These are phyloP conservation scores for Cyclotella cryptica DNA, from an alignment of 108 stramenopile genomes.

Conservation along the genomic window DNA sequence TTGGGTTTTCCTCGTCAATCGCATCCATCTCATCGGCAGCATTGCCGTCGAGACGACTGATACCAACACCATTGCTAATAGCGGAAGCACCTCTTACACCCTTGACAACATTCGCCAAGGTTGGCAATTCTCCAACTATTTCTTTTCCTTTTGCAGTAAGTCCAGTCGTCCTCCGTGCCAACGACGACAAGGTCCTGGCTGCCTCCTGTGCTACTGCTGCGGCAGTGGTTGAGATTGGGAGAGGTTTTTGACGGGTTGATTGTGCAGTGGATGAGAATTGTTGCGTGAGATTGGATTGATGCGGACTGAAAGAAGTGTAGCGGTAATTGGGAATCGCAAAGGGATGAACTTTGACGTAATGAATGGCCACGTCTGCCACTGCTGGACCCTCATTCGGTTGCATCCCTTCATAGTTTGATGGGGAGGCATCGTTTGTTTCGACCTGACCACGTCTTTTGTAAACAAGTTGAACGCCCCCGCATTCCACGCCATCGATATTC, in stretches of 20 bases:
- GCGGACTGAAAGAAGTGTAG: neutral
- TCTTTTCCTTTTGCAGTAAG: slow-evolving; percentile 12
- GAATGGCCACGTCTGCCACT: slow-evolving; percentile 72
- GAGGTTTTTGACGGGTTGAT: neutral
- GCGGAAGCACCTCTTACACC: neutral
- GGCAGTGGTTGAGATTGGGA: slow-evolving; percentile 1
- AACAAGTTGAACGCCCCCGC: slow-evolving; percentile 48
- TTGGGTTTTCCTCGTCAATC: neutral
- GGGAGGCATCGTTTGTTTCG: neutral
- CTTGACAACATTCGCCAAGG: slow-evolving; percentile 5
- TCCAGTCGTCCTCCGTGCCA: slow-evolving; percentile 22
- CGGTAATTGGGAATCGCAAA: slow-evolving; percentile 39
- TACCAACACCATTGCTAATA: neutral
- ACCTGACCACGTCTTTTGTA: slow-evolving; percentile 61
- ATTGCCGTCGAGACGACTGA: neutral
- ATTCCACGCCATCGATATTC: neutral
- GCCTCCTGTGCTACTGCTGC: slow-evolving; percentile 16
- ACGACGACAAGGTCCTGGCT: slow-evolving; percentile 22
- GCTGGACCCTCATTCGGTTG: slow-evolving; percentile 53
- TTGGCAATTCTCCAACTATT: neutral
- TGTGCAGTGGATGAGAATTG: neutral
- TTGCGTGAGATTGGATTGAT: neutral
- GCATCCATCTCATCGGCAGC: neutral
- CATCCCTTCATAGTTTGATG: neutral
- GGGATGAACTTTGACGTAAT: slow-evolving; percentile 67